Conservation (phyloP, 352 stramenopile species). For the Phytophthora aleatoria region DNA sequence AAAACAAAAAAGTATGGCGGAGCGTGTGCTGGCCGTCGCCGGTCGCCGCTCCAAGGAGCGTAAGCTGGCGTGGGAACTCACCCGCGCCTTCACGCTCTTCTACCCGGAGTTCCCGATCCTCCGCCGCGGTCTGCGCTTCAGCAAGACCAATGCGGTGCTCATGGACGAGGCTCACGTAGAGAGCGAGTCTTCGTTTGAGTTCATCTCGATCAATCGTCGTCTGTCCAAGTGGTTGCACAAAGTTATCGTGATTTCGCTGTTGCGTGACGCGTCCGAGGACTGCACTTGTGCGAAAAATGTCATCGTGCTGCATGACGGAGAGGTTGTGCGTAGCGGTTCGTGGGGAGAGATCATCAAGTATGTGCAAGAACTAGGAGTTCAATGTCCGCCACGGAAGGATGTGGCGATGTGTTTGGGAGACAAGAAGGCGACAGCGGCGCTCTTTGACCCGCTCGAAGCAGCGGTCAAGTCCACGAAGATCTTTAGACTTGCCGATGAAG, state of each 20-base stretch:
- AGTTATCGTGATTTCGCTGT: constrained; percentile 45
- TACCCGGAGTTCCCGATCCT: constrained; percentile 34
- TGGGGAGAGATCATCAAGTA: constrained; percentile 40
- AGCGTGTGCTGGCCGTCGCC: constrained; percentile 25
- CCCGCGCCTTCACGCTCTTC: constrained; percentile 43
- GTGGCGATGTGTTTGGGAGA: constrained; percentile 33
- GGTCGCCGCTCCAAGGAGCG: constrained; percentile 38
- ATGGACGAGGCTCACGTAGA: constrained; percentile 41
- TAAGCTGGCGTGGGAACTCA: constrained; percentile 44
- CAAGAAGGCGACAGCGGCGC: constrained; percentile 26
- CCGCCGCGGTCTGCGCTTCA: constrained; percentile 29
- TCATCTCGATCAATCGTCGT: constrained; percentile 42
- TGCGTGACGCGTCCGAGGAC: constrained; percentile 37
- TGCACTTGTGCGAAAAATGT: constrained; percentile 31
- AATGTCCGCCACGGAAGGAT: constrained; percentile 37
- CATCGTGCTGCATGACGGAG: constrained; percentile 42
- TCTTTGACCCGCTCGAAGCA: constrained; percentile 23
- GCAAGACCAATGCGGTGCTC: constrained; percentile 39
- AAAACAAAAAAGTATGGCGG: constrained; percentile 30
- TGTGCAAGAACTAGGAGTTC: constrained; percentile 35
- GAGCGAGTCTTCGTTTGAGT: constrained; percentile 36
- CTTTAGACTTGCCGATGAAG: constrained; percentile 41
- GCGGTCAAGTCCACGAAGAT: constrained; percentile 27
- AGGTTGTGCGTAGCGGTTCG: constrained; percentile 38
- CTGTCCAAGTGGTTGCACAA: constrained; percentile 49